These are phyloP conservation scores for Entelexis sorbosivorans DNA, from an alignment of 1,139 yeast genomes.

Conservation along the genomic window DNA sequence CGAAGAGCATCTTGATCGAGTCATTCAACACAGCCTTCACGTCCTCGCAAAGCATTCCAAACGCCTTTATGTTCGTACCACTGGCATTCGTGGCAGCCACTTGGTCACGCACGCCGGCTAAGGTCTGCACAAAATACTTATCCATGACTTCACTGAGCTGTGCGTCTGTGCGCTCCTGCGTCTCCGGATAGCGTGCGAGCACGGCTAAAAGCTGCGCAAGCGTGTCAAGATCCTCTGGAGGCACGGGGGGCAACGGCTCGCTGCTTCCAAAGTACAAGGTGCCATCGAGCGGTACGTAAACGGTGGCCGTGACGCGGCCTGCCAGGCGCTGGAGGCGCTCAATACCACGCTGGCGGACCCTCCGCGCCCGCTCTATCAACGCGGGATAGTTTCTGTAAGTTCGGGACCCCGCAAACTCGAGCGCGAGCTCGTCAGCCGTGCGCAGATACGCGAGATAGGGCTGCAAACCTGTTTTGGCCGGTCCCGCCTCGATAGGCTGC, in stretches of 20 bases:
- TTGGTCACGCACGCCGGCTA: not conserved
- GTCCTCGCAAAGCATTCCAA: constrained; percentile 7
- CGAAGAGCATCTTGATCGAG: constrained; percentile 12
- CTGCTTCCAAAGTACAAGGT: not conserved
- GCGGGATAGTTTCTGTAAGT: constrained; percentile 27
- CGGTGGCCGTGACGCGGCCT: constrained; percentile 1
- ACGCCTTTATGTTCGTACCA: constrained; percentile 5
- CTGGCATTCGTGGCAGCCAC: not conserved
- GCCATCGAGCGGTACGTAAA: constrained; percentile 16
- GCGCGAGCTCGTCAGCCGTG: constrained; percentile 4
- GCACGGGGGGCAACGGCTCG: constrained; percentile 8
- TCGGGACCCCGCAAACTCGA: constrained; percentile 24
- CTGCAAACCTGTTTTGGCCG: constrained; percentile 13
- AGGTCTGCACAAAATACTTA: constrained; percentile 6
- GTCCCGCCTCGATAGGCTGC: constrained; percentile 20
- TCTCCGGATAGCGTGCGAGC: constrained; percentile 8
- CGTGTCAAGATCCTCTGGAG: constrained; percentile 13
- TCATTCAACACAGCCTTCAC: constrained; percentile 3
- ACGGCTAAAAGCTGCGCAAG: constrained; percentile 12
- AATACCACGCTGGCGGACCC: constrained; percentile 12
- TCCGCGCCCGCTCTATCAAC: constrained; percentile 26
- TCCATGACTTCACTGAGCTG: constrained; percentile 9
- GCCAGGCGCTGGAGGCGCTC: constrained; percentile 6
- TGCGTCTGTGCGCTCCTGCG: constrained; percentile 12
- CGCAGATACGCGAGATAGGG: constrained; percentile 10